phyloP scores from a whole-genome alignment of 768 basidiomycete species.

The Lentinula sp. region DNA sequence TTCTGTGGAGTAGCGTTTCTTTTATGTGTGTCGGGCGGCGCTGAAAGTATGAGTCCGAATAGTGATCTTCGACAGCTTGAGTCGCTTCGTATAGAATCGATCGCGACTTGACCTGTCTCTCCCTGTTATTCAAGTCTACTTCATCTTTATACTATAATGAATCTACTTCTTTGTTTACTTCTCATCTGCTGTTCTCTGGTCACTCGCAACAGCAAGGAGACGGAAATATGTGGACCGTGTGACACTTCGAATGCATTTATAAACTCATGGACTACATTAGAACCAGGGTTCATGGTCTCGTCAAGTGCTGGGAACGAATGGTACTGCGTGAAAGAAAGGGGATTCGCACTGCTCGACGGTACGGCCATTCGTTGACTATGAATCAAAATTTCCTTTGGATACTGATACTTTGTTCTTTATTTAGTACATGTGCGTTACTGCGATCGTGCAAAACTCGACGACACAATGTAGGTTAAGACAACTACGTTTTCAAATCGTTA shows the following conservation, averaged over 20 bases:
- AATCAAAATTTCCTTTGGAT: neutral
- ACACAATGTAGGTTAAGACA: slow-evolving; percentile 13
- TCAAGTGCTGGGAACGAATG: neutral
- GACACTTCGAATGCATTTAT: neutral
- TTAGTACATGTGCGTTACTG: slow-evolving; percentile 37
- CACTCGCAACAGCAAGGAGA: neutral
- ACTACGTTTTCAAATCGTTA: neutral
- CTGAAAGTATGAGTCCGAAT: too few relatives aligned
- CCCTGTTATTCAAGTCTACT: too few relatives aligned
- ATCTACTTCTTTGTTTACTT: neutral
- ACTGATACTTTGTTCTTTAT: neutral
- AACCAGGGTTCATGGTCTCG: neutral
- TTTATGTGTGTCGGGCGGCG: too few relatives aligned
- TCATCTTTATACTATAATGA: neutral
- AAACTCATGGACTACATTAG: neutral
- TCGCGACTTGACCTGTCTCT: too few relatives aligned
- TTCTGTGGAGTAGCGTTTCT: too few relatives aligned
- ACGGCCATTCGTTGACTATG: neutral
- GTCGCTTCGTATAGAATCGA: too few relatives aligned
- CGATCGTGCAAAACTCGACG: slow-evolving; percentile 37
- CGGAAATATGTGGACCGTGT: neutral
- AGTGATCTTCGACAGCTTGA: too few relatives aligned
- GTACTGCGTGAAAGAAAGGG: neutral
- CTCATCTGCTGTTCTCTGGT: neutral
- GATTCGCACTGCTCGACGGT: neutral